Evolutionary conservation across 2,329 filamentous ascomycete species (phyloP), one percentile per base, ranked within the genome.

Genomic region (Aspergillus hiratsukae): DNA sequence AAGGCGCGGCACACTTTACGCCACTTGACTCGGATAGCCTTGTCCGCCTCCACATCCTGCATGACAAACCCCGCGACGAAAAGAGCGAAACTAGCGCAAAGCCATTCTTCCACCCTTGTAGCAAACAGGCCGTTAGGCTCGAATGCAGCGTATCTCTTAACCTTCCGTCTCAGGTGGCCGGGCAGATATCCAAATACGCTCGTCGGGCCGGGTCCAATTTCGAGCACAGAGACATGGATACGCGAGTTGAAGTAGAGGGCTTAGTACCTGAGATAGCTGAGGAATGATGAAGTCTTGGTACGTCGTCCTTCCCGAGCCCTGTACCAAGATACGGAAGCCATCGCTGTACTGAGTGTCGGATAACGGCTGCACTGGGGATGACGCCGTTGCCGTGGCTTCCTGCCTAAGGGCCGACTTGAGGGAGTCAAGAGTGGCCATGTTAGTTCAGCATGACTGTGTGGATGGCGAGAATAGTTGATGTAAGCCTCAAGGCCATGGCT

Each of bases 141-240:
- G 56, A 80, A 81, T 21, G 83, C 83, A 57, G 66, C 64, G 62
- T 87, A 86, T 63, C 49, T 77, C 7, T n/a, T 72, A 55, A 86
- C 67, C 49, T 75, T 80, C 4, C 60, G 62, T 68, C 75, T 78
- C 31, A 55, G 55, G 43, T 19, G 23, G 7, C 1, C 14, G 3
- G 83, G 80, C 19, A 87, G 70, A 64, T 75, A 51, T 54, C 71
- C 79, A 49, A 87, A 72, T 6, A 87, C 62, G 61, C 76, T 86
- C 66, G 78, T 74, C 0, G 81, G 78, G 8, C 84, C 84, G 0
- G 85, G 82, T 60, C 83, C 82, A 51, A 87, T 80, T 62, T 87
- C 85, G 5, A 87, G 73, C 17, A 80, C 76, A 3, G 83, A 85
- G 58, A 86, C 68, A 11, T 63, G 11, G 28, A 14, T 51, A 29